Percentiles rank a stretch among this genome's conserved stretches.
Evolutionary conservation across 768 basidiomycete genomes (phyloP).

Genomic region (Phanerochaete sordida): DNA sequence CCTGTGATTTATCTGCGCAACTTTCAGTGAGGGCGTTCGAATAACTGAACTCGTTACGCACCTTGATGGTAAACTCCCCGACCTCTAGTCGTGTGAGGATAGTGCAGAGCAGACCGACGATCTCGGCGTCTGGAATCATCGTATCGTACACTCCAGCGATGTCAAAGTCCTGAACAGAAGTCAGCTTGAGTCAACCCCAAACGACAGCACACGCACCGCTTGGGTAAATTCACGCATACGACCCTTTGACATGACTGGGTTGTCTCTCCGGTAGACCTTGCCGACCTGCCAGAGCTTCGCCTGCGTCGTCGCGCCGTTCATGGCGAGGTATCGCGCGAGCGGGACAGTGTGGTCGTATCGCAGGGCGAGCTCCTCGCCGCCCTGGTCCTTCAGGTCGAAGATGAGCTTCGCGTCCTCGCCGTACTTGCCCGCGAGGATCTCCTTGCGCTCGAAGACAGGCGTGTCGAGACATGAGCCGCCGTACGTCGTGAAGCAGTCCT

Average conservation of each 20-base stretch:
- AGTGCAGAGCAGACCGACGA: constrained; percentile 79
- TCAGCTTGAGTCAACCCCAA: not conserved
- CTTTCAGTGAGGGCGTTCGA: not conserved
- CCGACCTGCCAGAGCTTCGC: constrained; percentile 96
- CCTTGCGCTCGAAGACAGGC: constrained; percentile 97
- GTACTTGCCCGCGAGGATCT: constrained; percentile 93
- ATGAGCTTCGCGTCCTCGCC: constrained; percentile 98
- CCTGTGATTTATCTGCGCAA: constrained; percentile 83
- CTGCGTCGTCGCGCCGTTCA: constrained; percentile 79
- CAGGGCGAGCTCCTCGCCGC: constrained; percentile 92
- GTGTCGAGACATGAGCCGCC: constrained; percentile 95
- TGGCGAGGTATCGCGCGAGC: constrained; percentile 91
- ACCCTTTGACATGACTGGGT: constrained; percentile 96
- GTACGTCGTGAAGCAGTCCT: constrained; percentile 82
- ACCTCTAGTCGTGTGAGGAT: constrained; percentile 81
- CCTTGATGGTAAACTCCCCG: constrained; percentile 94
- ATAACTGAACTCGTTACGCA: constrained; percentile 23
- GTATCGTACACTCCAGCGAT: constrained; percentile 90
- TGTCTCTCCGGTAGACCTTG: constrained; percentile 97
- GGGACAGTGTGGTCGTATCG: constrained; percentile 98
- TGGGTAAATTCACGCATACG: constrained; percentile 99
- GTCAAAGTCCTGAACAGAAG: constrained; percentile 76
- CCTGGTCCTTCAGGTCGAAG: constrained; percentile 96
- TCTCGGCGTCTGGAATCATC: constrained; percentile 96
- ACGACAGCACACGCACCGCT: constrained; percentile 37